phyloP scores from a whole-genome alignment of 768 basidiomycete genomes.

The Podaxis mareebaensis region DNA sequence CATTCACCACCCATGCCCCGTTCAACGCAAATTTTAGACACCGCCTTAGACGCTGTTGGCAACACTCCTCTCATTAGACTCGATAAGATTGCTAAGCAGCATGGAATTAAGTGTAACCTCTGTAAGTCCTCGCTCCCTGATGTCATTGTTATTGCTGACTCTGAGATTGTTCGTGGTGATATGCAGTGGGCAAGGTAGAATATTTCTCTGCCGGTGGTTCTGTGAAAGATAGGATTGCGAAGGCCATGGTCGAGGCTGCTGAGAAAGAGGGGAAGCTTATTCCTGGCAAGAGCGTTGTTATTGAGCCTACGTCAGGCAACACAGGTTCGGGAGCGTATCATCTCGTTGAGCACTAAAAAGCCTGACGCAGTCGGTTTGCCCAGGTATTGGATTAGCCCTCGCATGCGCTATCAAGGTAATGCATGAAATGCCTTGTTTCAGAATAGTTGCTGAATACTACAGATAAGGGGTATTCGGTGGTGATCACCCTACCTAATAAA shows the following conservation, averaged over 20 bases:
- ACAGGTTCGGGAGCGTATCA: slow-evolving; percentile 59
- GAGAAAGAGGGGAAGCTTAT: slow-evolving; percentile 85
- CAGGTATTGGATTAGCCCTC: slow-evolving; percentile 92
- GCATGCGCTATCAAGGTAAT: slow-evolving; percentile 91
- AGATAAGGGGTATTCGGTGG: slow-evolving; percentile 90
- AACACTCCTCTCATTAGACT: slow-evolving; percentile 90
- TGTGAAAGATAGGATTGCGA: slow-evolving; percentile 95
- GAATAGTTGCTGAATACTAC: slow-evolving; percentile 68
- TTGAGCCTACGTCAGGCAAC: slow-evolving; percentile 95
- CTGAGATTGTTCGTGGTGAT: not conserved
- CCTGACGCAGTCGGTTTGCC: not conserved
- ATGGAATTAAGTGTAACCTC: slow-evolving; percentile 87
- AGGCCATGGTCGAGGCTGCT: slow-evolving; percentile 94
- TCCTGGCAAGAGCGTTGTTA: slow-evolving; percentile 87
- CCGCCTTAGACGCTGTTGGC: slow-evolving; percentile 84
- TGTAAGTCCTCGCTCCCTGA: slow-evolving; percentile 47
- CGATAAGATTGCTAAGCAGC: slow-evolving; percentile 69
- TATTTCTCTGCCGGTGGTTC: slow-evolving; percentile 91
- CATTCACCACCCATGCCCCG: slow-evolving; percentile 1
- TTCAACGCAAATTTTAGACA: slow-evolving; percentile 60
- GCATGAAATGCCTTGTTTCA: slow-evolving; percentile 8
- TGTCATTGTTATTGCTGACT: slow-evolving; percentile 8
- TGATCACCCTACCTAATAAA: slow-evolving; percentile 91
- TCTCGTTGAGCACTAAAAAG: not conserved
- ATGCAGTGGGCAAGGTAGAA: slow-evolving; percentile 84